Evolutionary conservation across 2,329 filamentous ascomycete species (phyloP).

Genomic region (Hyphodiscus sp.): DNA sequence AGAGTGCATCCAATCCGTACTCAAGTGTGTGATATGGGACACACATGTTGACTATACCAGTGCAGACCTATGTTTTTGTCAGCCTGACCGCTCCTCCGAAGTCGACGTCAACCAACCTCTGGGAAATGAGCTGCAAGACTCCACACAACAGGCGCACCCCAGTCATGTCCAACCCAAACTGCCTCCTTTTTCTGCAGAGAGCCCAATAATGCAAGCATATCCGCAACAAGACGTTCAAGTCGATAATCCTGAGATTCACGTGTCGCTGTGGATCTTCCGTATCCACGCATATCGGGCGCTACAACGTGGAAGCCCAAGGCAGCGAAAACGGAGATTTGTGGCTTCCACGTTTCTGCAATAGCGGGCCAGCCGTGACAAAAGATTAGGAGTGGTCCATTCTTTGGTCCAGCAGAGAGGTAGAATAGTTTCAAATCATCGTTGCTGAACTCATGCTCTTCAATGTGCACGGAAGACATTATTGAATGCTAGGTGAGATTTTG

Average conservation of each 20-base stretch:
- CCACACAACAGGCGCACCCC: neutral
- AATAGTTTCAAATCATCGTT: too few relatives aligned
- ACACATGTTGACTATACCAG: neutral
- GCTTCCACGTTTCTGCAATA: neutral
- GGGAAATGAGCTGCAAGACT: neutral
- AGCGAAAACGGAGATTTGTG: neutral
- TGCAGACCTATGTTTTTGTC: too few relatives aligned
- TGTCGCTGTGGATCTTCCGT: neutral
- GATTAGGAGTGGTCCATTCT: neutral
- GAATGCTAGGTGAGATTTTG: too few relatives aligned
- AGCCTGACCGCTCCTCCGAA: neutral
- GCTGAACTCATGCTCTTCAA: too few relatives aligned
- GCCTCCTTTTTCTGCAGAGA: neutral
- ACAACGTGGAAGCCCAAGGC: neutral
- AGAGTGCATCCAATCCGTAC: neutral
- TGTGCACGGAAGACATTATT: too few relatives aligned
- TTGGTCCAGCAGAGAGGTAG: neutral
- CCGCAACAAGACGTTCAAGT: neutral
- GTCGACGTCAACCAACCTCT: neutral
- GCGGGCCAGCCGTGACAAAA: neutral
- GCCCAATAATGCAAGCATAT: neutral
- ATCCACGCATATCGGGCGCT: neutral
- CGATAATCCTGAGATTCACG: neutral
- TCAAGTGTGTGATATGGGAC: slow-evolving; percentile 3
- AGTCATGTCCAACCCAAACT: slow-evolving; percentile 1